Evolutionary conservation across 106 monocot species (phyloP).

Genomic region (Dioscorea dumetorum): DNA sequence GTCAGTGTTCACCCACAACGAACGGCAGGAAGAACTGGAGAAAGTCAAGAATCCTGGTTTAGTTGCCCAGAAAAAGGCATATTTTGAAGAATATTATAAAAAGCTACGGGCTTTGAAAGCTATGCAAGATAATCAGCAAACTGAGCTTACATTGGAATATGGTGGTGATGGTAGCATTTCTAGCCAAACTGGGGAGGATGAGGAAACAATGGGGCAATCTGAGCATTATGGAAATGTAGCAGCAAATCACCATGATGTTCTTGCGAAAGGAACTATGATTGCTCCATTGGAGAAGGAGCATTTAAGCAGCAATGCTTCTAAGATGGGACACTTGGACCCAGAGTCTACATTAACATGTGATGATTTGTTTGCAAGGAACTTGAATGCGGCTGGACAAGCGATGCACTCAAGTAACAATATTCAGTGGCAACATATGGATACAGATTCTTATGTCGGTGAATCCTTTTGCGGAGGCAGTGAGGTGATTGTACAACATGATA

Average conservation of each 20-base stretch:
- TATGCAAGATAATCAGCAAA: constrained; percentile 49
- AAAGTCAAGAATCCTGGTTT: constrained; percentile 76
- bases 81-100: constrained; percentile 86
- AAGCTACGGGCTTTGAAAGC: constrained; percentile 54
- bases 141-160: constrained; percentile 52
- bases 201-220: constrained; percentile 16
- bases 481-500: constrained; percentile 3
- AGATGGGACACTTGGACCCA: not conserved
- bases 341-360: not conserved
- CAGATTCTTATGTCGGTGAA: not conserved
- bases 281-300: not conserved
- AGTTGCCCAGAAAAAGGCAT: constrained; percentile 89
- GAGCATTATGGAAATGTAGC: constrained; percentile 12
- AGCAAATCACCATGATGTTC: not conserved
- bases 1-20: constrained; percentile 66
- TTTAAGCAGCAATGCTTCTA: not conserved
- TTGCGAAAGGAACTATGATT: constrained; percentile 10
- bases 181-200: constrained; percentile 46
- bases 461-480: not conserved
- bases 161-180: constrained; percentile 52
- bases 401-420: constrained; percentile 4
- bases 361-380: not conserved
- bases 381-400: not conserved
- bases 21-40: constrained; percentile 68
- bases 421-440: constrained; percentile 11